Conservation (phyloP, 129 eudicot species). For the Flaveria trinervia region DNA sequence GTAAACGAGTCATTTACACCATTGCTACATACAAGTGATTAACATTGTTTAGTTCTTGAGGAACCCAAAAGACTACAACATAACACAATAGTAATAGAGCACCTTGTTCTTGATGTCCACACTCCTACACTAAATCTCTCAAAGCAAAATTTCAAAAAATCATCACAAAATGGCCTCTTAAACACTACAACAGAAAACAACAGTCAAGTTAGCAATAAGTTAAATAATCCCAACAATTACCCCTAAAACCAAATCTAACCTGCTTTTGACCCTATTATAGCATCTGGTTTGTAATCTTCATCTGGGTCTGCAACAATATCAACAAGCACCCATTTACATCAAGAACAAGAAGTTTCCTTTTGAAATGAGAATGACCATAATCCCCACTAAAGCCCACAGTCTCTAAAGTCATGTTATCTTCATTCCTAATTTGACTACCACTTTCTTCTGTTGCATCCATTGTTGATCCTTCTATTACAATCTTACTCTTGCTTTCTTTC, state of each 20-base stretch:
- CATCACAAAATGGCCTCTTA: constrained; percentile 90
- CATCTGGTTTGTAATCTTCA: constrained; percentile 45
- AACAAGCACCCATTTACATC: constrained; percentile 81
- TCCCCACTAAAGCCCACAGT: background rate
- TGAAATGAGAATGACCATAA: constrained; percentile 23
- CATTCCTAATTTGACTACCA: constrained; percentile 16
- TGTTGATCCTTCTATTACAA: constrained; percentile 29
- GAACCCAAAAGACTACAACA: constrained; percentile 5
- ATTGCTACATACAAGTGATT: background rate
- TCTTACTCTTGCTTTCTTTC: constrained; percentile 16
- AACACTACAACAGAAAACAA: constrained; percentile 50
- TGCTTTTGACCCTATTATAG: constrained; percentile 58
- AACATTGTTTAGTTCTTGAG: background rate
- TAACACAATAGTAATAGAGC: constrained; percentile 14
- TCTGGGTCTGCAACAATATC: constrained; percentile 57
- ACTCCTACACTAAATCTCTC: constrained; percentile 78
- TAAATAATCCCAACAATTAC: background rate
- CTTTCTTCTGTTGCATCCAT: constrained; percentile 19
- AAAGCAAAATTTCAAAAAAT: constrained; percentile 83
- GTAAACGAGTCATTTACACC: background rate
- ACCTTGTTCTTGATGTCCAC: constrained; percentile 92
- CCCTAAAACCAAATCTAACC: constrained; percentile 42
- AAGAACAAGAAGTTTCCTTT: constrained; percentile 85
- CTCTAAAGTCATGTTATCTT: background rate
- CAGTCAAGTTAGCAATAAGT: constrained; percentile 26